phyloP scores from a whole-genome alignment of 1,284 basidiomycete genomes.

The Ceratorhiza oryzae-sativae region DNA sequence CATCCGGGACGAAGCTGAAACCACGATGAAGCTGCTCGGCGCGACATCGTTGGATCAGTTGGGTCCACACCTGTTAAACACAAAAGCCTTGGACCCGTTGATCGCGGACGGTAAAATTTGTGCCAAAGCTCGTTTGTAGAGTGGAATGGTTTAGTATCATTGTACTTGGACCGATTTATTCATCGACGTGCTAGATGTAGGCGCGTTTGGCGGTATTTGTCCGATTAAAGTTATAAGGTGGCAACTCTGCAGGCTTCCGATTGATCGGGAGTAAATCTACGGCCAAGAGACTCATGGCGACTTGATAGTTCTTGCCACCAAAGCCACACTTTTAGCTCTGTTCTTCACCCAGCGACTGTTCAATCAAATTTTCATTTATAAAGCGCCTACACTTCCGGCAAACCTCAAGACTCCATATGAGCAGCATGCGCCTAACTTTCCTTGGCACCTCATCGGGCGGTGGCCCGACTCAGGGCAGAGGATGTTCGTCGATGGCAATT shows the following conservation, averaged over 20 bases:
- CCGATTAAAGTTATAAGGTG: too few species aligned
- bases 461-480: conserved; percentile 29
- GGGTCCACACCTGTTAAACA: conserved; percentile 34
- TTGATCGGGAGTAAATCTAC: too few species aligned
- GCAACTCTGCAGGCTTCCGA: too few species aligned
- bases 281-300: too few species aligned
- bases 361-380: too few species aligned
- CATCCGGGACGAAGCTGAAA: conserved; percentile 58
- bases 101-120: conserved; percentile 1
- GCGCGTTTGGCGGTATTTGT: too few species aligned
- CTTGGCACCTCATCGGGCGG: conserved; percentile 36
- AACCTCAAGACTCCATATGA: neutral
- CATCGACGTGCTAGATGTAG: neutral
- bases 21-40: conserved; percentile 59
- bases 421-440: conserved; percentile 13
- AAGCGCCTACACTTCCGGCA: too few species aligned
- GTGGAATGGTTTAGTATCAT: neutral
- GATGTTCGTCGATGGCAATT: conserved; percentile 26
- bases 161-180: neutral
- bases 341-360: too few species aligned
- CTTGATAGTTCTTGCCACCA: too few species aligned
- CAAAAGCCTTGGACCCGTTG: conserved; percentile 21
- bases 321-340: too few species aligned
- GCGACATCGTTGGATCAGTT: conserved; percentile 52
- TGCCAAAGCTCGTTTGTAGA: conserved; percentile 6